Conservation (phyloP, 2,329 filamentous ascomycete species). For the Epichloe typhina region DNA sequence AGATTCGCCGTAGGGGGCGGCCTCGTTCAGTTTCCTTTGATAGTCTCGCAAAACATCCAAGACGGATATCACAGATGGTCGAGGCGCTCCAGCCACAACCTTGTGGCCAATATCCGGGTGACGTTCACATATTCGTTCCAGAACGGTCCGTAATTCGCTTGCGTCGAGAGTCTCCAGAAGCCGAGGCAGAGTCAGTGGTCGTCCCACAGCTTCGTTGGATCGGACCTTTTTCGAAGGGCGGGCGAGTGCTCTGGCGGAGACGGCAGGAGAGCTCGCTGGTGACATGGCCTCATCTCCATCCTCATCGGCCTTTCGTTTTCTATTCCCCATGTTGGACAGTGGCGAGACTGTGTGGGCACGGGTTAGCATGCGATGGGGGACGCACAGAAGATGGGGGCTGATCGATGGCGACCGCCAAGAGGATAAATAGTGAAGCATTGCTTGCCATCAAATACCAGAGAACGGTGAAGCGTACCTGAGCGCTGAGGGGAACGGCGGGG, state of each 20-base stretch:
- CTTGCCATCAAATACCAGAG: not conserved
- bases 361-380: not conserved
- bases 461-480: conserved; percentile 32
- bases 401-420: not conserved
- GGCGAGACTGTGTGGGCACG: conserved; percentile 23
- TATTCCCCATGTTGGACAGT: conserved; percentile 39
- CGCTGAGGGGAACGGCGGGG: conserved; percentile 40
- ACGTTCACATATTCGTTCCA: conserved; percentile 84
- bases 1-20: conserved; percentile 75
- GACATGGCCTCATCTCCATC: conserved; percentile 82
- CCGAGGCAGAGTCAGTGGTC: conserved; percentile 45
- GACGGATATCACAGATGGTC: conserved; percentile 72
- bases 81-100: conserved; percentile 69
- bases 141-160: conserved; percentile 67
- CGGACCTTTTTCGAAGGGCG: conserved; percentile 51
- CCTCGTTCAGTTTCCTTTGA: conserved; percentile 59
- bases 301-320: conserved; percentile 79
- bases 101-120: conserved; percentile 79
- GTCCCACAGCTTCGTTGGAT: conserved; percentile 50
- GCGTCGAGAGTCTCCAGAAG: conserved; percentile 90
- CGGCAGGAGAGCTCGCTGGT: conserved; percentile 67
- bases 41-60: conserved; percentile 73
- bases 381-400: not conserved
- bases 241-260: conserved; percentile 53
- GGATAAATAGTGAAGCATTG: not conserved